Conservation (phyloP, 1,284 basidiomycete genomes). For the Spongiforma sp. region DNA sequence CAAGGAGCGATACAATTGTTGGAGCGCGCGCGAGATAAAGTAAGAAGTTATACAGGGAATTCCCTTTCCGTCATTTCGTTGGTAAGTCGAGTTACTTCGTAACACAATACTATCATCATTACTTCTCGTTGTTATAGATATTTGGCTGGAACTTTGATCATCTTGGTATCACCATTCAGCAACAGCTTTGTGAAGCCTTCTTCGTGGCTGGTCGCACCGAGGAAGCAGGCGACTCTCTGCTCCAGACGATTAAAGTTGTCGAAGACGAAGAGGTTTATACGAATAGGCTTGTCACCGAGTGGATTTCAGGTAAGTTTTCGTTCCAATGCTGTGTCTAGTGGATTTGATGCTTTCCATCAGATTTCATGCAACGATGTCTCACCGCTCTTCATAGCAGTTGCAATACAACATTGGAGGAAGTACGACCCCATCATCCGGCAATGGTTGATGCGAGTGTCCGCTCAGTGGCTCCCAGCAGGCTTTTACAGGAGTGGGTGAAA, state of each 20-base stretch:
- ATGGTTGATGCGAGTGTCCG: neutral
- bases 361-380: neutral
- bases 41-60: neutral
- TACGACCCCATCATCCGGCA: neutral
- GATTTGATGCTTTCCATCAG: neutral
- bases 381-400: neutral
- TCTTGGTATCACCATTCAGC: neutral
- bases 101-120: too few relatives aligned
- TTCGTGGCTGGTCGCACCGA: neutral
- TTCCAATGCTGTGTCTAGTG: neutral
- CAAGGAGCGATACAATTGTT: neutral
- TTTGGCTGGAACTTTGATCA: neutral
- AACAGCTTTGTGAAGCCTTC: neutral
- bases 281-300: neutral
- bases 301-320: neutral
- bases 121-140: neutral
- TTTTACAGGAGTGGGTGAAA: neutral
- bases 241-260: neutral
- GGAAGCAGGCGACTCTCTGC: neutral
- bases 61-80: neutral
- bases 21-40: neutral
- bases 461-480: neutral
- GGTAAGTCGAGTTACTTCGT: neutral
- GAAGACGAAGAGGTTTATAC: neutral
- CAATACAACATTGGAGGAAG: neutral